Evolutionary conservation across 441 rosid genomes (phyloP).

Genomic region (Sinapis alba): DNA sequence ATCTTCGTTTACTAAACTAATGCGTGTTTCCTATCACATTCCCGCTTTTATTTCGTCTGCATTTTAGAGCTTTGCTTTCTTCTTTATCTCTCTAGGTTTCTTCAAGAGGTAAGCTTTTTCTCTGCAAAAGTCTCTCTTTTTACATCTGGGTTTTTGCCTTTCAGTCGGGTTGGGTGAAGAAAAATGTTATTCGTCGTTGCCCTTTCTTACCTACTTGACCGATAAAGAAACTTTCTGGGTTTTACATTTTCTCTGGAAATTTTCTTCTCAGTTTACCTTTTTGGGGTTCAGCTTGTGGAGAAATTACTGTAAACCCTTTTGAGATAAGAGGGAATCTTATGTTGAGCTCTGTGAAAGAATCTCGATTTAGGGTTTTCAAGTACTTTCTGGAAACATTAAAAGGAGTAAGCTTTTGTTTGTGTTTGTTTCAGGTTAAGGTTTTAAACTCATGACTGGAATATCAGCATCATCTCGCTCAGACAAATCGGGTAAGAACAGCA

Average conservation of each 20-base stretch:
- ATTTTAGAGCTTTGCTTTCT: neutral
- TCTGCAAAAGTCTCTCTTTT: neutral
- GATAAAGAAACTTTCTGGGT: neutral
- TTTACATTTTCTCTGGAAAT: neutral
- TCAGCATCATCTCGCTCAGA: neutral
- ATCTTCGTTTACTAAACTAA: neutral
- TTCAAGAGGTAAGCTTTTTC: neutral
- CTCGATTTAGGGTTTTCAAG: neutral
- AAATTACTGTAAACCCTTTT: neutral
- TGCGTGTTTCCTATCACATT: neutral
- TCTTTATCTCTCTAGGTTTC: neutral
- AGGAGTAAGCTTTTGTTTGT: constrained; percentile 2
- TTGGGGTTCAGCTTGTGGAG: neutral
- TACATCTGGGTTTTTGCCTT: neutral
- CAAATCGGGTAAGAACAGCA: neutral
- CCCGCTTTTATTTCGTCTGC: neutral
- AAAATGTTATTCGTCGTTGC: neutral
- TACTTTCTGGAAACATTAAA: neutral
- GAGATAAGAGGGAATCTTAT: neutral
- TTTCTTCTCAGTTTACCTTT: neutral
- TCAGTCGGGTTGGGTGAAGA: neutral
- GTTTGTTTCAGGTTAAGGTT: constrained; percentile 9
- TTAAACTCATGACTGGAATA: neutral
- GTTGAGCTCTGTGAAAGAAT: neutral
- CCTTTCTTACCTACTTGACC: neutral